Percentiles rank a stretch among this genome's conserved stretches.
phyloP scores from a whole-genome alignment of 2,329 filamentous ascomycete species.

The Calonectria hawksworthii region DNA sequence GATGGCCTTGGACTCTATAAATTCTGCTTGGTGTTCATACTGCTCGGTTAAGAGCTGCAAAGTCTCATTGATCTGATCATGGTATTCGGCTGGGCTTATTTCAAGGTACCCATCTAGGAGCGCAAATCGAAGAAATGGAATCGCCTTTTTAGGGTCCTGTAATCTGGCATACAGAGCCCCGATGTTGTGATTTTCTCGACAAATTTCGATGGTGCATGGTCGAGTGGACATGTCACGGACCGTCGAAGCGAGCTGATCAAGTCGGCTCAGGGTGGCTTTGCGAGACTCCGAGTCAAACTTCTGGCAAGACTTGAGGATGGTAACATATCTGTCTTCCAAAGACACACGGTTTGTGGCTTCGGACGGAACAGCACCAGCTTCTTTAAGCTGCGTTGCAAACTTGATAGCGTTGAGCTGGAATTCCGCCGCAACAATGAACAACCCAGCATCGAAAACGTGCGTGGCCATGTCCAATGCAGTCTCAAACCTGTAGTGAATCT shows the following conservation, averaged over 20 bases:
- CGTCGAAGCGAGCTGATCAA: background rate
- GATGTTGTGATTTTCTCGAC: background rate
- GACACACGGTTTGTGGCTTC: background rate
- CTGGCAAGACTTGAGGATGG: background rate
- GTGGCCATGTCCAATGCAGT: background rate
- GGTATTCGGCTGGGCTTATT: background rate
- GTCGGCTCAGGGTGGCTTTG: background rate
- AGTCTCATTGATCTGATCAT: background rate
- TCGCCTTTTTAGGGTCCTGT: background rate
- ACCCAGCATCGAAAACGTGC: background rate
- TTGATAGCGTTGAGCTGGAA: background rate
- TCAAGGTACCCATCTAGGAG: background rate
- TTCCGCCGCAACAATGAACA: background rate
- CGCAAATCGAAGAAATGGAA: background rate
- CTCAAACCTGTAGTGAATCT: background rate
- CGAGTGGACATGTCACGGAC: background rate
- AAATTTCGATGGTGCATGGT: background rate
- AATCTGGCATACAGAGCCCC: background rate
- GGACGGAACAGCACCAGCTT: background rate
- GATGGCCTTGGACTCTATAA: background rate
- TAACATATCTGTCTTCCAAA: background rate
- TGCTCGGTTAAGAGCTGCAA: background rate
- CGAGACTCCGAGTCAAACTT: background rate
- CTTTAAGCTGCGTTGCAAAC: background rate
- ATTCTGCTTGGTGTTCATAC: background rate